phyloP scores from a whole-genome alignment of 768 basidiomycete species.

The Tricholoma saponaceum region DNA sequence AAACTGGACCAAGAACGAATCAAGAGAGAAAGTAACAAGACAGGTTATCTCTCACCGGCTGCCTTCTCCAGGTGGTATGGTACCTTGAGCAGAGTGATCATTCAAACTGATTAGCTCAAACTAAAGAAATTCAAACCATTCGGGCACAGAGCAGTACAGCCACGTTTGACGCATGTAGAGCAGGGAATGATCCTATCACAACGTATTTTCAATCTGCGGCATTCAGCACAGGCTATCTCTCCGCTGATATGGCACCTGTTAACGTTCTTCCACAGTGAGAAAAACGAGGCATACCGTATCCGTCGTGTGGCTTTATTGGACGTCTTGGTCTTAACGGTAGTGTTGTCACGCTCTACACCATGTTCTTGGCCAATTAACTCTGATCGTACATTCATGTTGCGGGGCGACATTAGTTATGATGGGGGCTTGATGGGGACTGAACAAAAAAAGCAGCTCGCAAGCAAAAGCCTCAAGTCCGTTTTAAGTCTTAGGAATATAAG shows the following conservation, averaged over 20 bases:
- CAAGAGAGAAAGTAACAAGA: background rate
- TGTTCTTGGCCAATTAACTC: background rate
- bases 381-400: background rate
- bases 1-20: constrained; percentile 29
- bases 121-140: constrained; percentile 34
- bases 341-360: background rate
- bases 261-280: background rate
- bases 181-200: constrained; percentile 38
- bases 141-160: constrained; percentile 47
- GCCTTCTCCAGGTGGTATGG: constrained; percentile 52
- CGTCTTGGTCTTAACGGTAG: background rate
- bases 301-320: constrained; percentile 36
- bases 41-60: constrained; percentile 34
- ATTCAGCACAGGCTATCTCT: constrained; percentile 42
- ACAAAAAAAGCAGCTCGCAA: background rate
- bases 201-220: constrained; percentile 39
- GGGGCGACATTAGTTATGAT: background rate
- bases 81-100: constrained; percentile 28
- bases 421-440: background rate
- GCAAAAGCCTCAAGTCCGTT: background rate
- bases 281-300: constrained; percentile 25
- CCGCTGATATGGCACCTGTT: constrained; percentile 21
- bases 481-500: no score
- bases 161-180: constrained; percentile 48
- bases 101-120: background rate